Percentiles rank a stretch among this genome's conserved stretches.
phyloP scores from a whole-genome alignment of 31 red algal species.

The Asparagopsis taxiformis region DNA sequence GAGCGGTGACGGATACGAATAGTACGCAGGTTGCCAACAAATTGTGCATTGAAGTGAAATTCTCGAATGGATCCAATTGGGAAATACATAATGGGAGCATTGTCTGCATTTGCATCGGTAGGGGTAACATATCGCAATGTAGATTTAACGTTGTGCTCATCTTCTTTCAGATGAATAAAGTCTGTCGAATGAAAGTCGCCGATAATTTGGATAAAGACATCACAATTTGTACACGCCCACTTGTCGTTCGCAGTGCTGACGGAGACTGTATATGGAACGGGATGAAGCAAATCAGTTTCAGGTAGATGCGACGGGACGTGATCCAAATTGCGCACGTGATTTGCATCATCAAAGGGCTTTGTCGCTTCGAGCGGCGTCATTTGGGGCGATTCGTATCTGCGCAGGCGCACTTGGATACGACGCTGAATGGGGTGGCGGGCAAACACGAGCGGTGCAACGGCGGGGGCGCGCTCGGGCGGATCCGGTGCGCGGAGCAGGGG shows the following conservation, averaged over 20 bases:
- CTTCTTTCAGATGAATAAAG: slow-evolving; percentile 10
- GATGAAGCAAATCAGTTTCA: not conserved
- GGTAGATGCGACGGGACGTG: slow-evolving; percentile 10
- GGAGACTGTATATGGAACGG: slow-evolving; percentile 1
- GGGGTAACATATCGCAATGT: slow-evolving; percentile 14
- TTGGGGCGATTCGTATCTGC: not conserved
- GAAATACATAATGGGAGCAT: slow-evolving; percentile 13
- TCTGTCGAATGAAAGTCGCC: slow-evolving; percentile 15
- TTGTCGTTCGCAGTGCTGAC: slow-evolving; percentile 19
- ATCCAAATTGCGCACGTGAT: not conserved
- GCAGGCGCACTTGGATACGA: not conserved
- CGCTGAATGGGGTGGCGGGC: not conserved
- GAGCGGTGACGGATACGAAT: slow-evolving; percentile 65
- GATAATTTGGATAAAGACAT: slow-evolving; percentile 5
- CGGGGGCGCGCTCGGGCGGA: not conserved
- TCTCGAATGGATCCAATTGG: slow-evolving; percentile 50
- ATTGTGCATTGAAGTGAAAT: slow-evolving; percentile 39
- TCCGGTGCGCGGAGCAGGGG: too few relatives aligned
- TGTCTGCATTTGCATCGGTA: not conserved
- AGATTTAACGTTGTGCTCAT: not conserved
- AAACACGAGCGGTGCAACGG: not conserved
- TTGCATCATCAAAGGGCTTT: not conserved
- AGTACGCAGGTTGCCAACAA: slow-evolving; percentile 75
- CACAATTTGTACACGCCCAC: slow-evolving; percentile 10
- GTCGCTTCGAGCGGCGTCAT: not conserved